Conservation (phyloP, 345 rosid species). For the Eucalyptus erythrocorys region DNA sequence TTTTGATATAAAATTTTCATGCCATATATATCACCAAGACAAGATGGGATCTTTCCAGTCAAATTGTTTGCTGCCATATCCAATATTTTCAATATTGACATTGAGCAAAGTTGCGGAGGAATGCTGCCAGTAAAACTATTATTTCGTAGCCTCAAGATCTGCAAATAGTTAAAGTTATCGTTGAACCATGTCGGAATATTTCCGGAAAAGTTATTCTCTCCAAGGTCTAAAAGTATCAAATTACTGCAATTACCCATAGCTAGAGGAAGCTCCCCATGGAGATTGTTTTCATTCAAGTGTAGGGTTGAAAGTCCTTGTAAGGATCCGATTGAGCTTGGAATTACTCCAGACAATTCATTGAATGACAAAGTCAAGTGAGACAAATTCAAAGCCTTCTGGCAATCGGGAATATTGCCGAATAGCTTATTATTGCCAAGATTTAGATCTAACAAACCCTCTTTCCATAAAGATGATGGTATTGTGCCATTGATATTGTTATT, state of each 20-base stretch:
- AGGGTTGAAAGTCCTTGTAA: neutral
- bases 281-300: neutral
- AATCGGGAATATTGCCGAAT: neutral
- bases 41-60: neutral
- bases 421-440: neutral
- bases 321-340: neutral
- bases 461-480: neutral
- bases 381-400: neutral
- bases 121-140: neutral
- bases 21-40: neutral
- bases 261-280: neutral
- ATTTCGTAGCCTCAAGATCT: neutral
- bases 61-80: neutral
- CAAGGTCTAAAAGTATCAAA: neutral
- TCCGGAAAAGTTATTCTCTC: neutral
- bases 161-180: accelerated
- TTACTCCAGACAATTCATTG: neutral
- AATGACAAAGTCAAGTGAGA: neutral
- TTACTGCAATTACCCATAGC: accelerated
- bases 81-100: neutral
- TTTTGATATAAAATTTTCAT: accelerated
- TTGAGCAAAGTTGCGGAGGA: neutral
- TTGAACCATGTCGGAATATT: neutral
- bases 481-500: neutral
- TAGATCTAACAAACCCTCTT: neutral